Conservation (phyloP, 2,329 filamentous ascomycete species). For the Aspergillus piperis region DNA sequence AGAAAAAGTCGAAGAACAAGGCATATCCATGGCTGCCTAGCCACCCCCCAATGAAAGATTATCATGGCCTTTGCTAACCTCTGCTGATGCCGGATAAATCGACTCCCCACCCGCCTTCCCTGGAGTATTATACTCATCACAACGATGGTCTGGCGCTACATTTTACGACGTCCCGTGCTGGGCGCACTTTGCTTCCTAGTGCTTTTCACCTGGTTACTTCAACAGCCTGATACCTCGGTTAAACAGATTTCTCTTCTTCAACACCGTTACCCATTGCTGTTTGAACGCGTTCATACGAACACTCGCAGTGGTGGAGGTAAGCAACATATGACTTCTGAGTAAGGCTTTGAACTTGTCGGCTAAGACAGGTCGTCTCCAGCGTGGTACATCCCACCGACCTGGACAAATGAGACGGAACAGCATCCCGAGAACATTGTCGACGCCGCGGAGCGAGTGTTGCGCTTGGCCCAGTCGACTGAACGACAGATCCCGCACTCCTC, state of each 20-base stretch:
- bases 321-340: neutral
- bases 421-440: conserved; percentile 25
- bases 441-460: conserved; percentile 28
- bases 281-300: neutral
- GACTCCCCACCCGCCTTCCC: neutral
- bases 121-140: no score
- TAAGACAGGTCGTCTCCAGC: neutral
- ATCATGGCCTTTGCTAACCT: no score
- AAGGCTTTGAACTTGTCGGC: no score
- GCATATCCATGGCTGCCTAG: no score
- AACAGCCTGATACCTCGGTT: neutral
- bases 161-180: neutral
- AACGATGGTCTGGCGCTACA: neutral
- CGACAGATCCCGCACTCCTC: conserved; percentile 25
- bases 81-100: no score
- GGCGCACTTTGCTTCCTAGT: neutral
- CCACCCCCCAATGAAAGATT: no score
- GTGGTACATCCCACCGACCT: conserved; percentile 17
- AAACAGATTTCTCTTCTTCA: neutral
- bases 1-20: no score
- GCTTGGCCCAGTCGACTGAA: conserved; percentile 14
- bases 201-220: neutral
- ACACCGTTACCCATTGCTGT: neutral
- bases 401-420: neutral
- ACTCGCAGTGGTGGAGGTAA: neutral